Base-by-base conservation (phyloP, 805 yeast genomes). In the Ogataea trehaloabstinens region DNA sequence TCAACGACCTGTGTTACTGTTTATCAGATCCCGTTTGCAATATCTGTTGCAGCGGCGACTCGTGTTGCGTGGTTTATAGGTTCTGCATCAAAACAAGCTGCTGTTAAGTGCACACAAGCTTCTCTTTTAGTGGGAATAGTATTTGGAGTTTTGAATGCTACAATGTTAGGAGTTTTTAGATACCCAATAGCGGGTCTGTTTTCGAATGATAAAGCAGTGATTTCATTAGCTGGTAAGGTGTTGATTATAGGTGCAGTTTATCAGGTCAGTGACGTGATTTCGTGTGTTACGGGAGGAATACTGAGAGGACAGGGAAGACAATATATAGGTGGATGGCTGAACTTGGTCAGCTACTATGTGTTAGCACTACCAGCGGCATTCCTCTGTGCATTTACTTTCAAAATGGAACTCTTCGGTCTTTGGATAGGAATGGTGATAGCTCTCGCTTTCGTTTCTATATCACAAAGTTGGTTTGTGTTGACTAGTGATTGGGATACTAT, bases 251-350 rank as follows among this genome's bases (percentile, higher is more conserved):
- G 80, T 33, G 85, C 89, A 1, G 52, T 77, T 22, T 82, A 81
- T 74, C 90, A 84, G 63, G 61, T 85, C 19, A 75, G 76, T 38
- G 93, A 85, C 59, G 80, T 82, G 8, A 62, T 79, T 52, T 76
- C 82, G 46, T 85, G 87, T 12, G 78, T 82, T 34, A 75, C 85
- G 1, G 89, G 87, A 12, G 91, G 91, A 12, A 72, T 86, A 43
- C 65, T 85, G 38, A 71, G 93, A 56, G 91, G 91, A 5, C 90
- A 83, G 63, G 91, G 91, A 12, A 76, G 76, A 58, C 83, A 82
- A 30, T 74, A 71, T 50, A 71, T 80, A 25, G 83, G 84, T 0
- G 83, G 84, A 2, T 69, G 70, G 36, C 70, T 79, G 24, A 78
- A 78, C 42, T 57, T 81, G 45, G 42, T 76, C 24, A 66, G 82